Evolutionary conservation across 306 rosid species (phyloP).

Genomic region (Citrullus mucosospermus): DNA sequence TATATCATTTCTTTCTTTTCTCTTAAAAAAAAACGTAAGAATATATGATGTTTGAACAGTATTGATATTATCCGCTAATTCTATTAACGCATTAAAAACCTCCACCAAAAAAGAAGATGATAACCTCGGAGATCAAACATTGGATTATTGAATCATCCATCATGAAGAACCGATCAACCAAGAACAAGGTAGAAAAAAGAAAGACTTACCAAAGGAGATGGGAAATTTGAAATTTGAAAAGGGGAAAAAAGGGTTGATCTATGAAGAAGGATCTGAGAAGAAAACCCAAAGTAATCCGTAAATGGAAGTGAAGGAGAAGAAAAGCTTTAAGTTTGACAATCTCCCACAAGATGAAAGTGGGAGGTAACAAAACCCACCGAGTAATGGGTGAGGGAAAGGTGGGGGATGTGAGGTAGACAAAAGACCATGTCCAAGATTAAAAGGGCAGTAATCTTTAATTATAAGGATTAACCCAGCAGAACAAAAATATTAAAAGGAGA

Average conservation of each 20-base stretch:
- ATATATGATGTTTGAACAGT: neutral
- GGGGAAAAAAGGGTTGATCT: neutral
- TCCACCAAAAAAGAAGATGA: neutral
- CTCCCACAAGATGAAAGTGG: slow-evolving; percentile 18
- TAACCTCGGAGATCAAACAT: neutral
- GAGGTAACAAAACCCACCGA: slow-evolving; percentile 31
- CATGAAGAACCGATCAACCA: neutral
- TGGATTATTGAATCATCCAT: neutral
- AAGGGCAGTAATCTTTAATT: slow-evolving; percentile 35
- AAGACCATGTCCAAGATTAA: slow-evolving; percentile 23
- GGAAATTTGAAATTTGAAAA: neutral
- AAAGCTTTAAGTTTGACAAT: slow-evolving; percentile 15
- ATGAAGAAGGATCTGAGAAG: neutral
- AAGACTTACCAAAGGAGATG: slow-evolving; percentile 3
- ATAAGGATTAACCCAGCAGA: slow-evolving; percentile 40
- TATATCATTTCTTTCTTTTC: neutral
- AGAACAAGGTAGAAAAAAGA: neutral
- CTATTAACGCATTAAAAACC: neutral
- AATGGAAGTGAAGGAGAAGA: slow-evolving; percentile 7
- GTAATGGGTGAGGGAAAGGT: slow-evolving; percentile 31
- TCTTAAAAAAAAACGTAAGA: neutral
- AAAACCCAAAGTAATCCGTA: neutral
- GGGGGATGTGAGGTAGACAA: slow-evolving; percentile 33
- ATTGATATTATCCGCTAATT: neutral
- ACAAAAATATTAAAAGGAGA: neutral